Base-by-base conservation (phyloP, 208 protist genomes). In the Porcisia hertigi region DNA sequence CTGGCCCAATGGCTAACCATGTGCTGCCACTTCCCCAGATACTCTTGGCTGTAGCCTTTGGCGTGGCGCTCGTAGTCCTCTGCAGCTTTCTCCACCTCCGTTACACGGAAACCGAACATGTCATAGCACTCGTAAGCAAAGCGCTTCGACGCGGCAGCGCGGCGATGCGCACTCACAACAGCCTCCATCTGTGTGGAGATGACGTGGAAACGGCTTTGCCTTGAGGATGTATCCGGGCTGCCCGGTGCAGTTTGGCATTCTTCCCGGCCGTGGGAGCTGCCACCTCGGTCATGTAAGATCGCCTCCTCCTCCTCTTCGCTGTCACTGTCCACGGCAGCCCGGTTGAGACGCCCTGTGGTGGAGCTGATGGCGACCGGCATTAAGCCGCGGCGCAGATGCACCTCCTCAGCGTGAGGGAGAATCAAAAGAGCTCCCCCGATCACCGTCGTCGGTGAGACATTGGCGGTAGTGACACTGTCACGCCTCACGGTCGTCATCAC, bases 31-130 rank as follows among this genome's bases (percentile, higher is more conserved):
- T 49, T 71, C 2, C 52, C 25, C 55, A 84, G 23, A n/a, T 77
- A 71, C 18, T 49, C 67, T 30, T 55, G 47, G 12, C 53, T 57
- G 20, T 82, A 53, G 12, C 71, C 72, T 45, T 85, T 45, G 39
- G 60, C 53, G 41, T 58, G 73, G 25, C 76, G 64, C 8, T 66
- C 43, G 47, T 71, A 81, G 54, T 86, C 80, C 80, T 97, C 91
- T 23, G 86, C 82, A 8, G 86, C 84, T 80, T 94, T 97, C 70
- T 94, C 91, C 70, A 79, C 82, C 8, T 65, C 45, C 3, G 86
- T 90, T 14, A 97, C 84, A 41, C 78, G 80, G 65, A 97, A 97
- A 39, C 93, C 93, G 71, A 83, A 94, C 60, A 86, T 86, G 69
- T 96, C 92, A 41, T 86, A 81, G 55, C 73, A 83, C 36, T 72